Conservation (phyloP, 1,139 yeast genomes). For the Torulaspora globosa region DNA sequence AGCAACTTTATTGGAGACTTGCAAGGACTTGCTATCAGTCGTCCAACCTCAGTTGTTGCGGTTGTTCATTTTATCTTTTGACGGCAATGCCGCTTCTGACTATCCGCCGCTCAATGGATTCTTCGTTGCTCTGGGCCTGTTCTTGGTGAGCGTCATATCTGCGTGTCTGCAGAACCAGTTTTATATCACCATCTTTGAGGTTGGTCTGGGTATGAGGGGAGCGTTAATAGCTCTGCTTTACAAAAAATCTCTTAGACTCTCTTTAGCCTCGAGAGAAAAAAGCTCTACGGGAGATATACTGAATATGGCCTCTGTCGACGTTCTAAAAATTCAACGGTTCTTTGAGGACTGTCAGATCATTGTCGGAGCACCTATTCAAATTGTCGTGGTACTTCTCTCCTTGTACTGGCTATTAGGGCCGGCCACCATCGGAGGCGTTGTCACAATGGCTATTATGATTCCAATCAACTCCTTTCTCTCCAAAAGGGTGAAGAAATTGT, state of each 20-base stretch:
- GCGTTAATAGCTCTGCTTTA: constrained; percentile 49
- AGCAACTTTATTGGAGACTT: constrained; percentile 46
- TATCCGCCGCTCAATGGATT: constrained; percentile 50
- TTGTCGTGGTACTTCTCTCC: constrained; percentile 51
- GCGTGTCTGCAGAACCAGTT: constrained; percentile 51
- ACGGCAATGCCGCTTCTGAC: constrained; percentile 25
- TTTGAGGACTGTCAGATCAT: constrained; percentile 51
- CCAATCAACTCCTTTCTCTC: constrained; percentile 56
- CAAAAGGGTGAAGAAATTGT: constrained; percentile 45
- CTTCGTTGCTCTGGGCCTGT: constrained; percentile 49
- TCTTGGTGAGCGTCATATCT: constrained; percentile 44
- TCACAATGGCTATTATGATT: constrained; percentile 50
- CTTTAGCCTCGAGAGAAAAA: constrained; percentile 45
- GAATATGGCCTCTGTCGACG: constrained; percentile 57
- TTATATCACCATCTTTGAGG: constrained; percentile 49
- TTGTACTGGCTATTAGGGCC: constrained; percentile 57
- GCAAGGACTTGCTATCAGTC: constrained; percentile 45
- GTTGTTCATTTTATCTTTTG: constrained; percentile 47
- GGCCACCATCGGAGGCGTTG: constrained; percentile 58
- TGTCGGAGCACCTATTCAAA: constrained; percentile 57
- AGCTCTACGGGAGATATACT: constrained; percentile 55
- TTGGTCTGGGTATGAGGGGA: constrained; percentile 50
- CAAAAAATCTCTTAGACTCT: constrained; percentile 47
- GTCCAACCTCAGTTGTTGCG: constrained; percentile 57
- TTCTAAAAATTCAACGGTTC: constrained; percentile 50